A percentile compares a stretch with the other conserved stretches of the same genome.
Evolutionary conservation across 345 rosid species (phyloP).

Genomic region (Turnera subulata): DNA sequence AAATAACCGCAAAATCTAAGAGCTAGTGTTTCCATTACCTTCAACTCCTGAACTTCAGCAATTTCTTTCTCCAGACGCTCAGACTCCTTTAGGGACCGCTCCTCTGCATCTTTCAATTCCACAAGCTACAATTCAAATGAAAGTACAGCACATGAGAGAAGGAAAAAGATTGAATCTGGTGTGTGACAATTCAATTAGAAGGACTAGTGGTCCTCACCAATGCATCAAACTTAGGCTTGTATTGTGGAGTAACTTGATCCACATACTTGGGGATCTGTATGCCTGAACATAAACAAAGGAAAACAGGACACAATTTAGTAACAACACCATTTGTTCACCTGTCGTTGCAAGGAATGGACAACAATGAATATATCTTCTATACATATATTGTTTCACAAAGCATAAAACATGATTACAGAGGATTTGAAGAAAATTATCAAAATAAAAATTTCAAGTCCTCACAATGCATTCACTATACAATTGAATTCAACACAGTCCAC

Average conservation of each 20-base stretch:
- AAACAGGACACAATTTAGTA: neutral
- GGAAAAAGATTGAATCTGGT: neutral
- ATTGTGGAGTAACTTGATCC: conserved; percentile 85
- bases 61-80: conserved; percentile 83
- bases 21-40: conserved; percentile 38
- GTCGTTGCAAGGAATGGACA: too few relatives aligned
- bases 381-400: too few relatives aligned
- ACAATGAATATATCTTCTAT: too few relatives aligned
- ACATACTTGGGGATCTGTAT: conserved; percentile 80
- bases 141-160: neutral
- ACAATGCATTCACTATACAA: too few relatives aligned
- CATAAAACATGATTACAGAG: too few relatives aligned
- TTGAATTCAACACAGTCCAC: too few relatives aligned
- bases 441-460: too few relatives aligned
- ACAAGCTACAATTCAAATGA: conserved; percentile 44
- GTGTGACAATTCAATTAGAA: neutral
- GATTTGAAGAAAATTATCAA: too few relatives aligned
- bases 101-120: conserved; percentile 89
- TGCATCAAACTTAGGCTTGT: conserved; percentile 87
- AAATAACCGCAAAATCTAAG: neutral
- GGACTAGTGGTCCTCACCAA: conserved; percentile 49
- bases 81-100: conserved; percentile 77
- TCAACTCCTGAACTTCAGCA: conserved; percentile 76
- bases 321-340: neutral
- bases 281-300: conserved; percentile 36